Base-by-base conservation (phyloP, 139 green algal species). In the Micromonas pusilla region DNA sequence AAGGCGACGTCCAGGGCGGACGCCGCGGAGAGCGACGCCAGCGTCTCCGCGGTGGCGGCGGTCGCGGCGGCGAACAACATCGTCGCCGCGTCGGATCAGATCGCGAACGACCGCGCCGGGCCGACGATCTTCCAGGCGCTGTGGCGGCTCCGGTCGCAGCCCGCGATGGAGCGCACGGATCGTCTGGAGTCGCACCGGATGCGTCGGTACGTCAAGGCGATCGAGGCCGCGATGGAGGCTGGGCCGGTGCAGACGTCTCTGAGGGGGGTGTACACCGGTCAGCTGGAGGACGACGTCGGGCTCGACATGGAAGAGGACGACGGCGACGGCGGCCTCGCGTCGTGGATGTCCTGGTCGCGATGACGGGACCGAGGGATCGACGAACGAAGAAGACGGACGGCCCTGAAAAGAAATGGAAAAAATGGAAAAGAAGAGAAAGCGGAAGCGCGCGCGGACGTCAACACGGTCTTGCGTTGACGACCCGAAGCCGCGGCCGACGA, bases 261-360 rank as follows among this genome's bases (percentile, higher is more conserved):
- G 36, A 26, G 20, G 37, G 68, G 53, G 20, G 53, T 75, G 3
- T 75, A 63, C 45, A 57, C 45, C 45, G 45, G 45, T 23, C 9
- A 16, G 9, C 9, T 23, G 9, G 45, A 57, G 45, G 45, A 57
- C 45, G 45, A 57, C 45, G 45, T 57, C 9, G 45, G 45, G 9
- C 45, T 57, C 9, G 45, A 57, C 45, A 57, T 57, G 45, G 45
- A 57, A 16, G 45, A 57, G 45, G 45, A 57, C 9, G 45, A 57
- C 45, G 45, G 16, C 45, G 45, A 57, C 45, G 45, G 6, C 52
- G 90, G 89, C 0, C 52, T 19, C 0, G 82, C 85, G 28, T 57
- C 28, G 26, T 82, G 87, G 60, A 64, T 39, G 4, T 62, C 9
- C 62, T 33, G 62, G 26, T 19, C 62, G 9, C 26, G 62, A 32